These are phyloP conservation scores for Kwoniella bestiolae DNA, from an alignment of 768 basidiomycete species.

Conservation along the genomic window DNA sequence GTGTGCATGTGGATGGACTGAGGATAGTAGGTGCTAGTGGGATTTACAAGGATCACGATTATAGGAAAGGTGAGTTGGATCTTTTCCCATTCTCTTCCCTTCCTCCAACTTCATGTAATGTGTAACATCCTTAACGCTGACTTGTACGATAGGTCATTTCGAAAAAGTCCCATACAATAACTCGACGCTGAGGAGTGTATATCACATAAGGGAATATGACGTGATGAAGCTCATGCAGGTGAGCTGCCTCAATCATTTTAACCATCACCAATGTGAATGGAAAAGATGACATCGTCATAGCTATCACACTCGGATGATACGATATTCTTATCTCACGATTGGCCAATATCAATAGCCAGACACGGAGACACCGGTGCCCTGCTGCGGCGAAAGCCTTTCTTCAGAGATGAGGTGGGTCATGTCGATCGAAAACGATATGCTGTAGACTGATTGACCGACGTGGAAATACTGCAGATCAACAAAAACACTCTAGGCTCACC, in stretches of 20 bases:
- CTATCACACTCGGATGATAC: slow-evolving; percentile 45
- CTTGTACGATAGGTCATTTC: slow-evolving; percentile 63
- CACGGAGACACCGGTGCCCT: slow-evolving; percentile 72
- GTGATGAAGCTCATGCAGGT: slow-evolving; percentile 72
- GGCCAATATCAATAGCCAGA: slow-evolving; percentile 84
- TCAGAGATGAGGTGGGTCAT: slow-evolving; percentile 65
- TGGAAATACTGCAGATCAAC: slow-evolving; percentile 60
- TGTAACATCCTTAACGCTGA: neutral
- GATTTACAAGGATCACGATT: slow-evolving; percentile 82
- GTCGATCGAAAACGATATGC: no score
- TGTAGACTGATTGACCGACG: slow-evolving; percentile 43
- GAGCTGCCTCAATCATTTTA: no score
- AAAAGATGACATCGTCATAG: slow-evolving; percentile 11
- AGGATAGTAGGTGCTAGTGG: slow-evolving; percentile 90
- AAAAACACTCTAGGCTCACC: slow-evolving; percentile 79
- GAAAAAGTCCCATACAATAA: slow-evolving; percentile 82
- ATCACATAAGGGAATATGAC: slow-evolving; percentile 87
- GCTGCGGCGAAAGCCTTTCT: slow-evolving; percentile 76
- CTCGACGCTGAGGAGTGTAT: slow-evolving; percentile 75
- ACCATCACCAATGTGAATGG: no score
- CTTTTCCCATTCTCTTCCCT: neutral
- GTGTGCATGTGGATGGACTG: slow-evolving; percentile 81
- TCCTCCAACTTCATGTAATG: neutral
- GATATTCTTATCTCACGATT: slow-evolving; percentile 94
- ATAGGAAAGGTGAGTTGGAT: slow-evolving; percentile 62